phyloP scores from a whole-genome alignment of 192 early-diverging fungal species.

The Podila verticillata region DNA sequence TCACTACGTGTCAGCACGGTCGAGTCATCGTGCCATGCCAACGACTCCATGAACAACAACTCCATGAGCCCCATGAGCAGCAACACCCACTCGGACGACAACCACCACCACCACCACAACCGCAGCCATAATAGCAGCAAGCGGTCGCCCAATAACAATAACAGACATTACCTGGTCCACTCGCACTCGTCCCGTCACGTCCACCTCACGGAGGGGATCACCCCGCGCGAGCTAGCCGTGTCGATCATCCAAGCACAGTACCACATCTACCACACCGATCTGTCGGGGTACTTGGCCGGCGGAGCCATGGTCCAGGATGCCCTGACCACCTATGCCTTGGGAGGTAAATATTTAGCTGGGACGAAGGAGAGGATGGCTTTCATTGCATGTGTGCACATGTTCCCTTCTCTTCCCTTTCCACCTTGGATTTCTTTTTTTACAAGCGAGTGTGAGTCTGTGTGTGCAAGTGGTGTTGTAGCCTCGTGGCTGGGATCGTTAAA shows the following conservation, averaged over 20 bases:
- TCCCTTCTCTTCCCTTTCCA: background rate
- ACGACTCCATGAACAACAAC: background rate
- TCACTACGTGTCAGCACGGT: background rate
- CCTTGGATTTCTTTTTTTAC: too few relatives aligned
- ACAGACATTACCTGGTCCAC: conserved; percentile 18
- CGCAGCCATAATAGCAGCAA: background rate
- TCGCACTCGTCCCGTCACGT: conserved; percentile 38
- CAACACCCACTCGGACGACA: background rate
- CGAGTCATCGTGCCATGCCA: too few relatives aligned
- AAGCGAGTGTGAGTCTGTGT: too few relatives aligned
- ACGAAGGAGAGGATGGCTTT: too few relatives aligned
- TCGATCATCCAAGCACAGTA: conserved; percentile 47
- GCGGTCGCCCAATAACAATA: background rate
- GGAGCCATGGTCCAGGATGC: conserved; percentile 44
- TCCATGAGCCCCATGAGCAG: background rate
- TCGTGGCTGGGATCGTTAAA: too few relatives aligned
- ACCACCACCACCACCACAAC: background rate
- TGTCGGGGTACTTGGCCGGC: conserved; percentile 39
- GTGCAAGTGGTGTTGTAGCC: too few relatives aligned
- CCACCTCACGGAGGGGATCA: conserved; percentile 27
- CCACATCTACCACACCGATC: conserved; percentile 45
- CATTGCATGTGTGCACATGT: background rate
- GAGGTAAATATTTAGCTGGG: too few relatives aligned
- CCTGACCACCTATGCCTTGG: conserved; percentile 28
- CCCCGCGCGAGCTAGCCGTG: conserved; percentile 30